Evolutionary conservation across 306 rosid genomes (phyloP), one percentile per base, ranked within the genome.

Genomic region (Vicia villosa): DNA sequence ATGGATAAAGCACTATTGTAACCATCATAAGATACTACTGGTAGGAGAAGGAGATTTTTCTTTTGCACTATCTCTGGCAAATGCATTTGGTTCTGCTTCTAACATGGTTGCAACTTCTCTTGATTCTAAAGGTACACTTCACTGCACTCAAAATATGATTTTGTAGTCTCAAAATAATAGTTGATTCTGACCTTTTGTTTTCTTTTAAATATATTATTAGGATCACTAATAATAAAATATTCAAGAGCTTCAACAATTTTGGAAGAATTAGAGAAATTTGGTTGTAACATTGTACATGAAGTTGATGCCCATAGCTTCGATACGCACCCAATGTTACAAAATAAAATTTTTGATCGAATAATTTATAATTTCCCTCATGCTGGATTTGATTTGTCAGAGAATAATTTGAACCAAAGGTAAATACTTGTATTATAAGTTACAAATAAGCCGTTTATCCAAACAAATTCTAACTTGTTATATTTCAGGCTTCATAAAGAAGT

Each of bases 21-120:
- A 69, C 58, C 28, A 32, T 8, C 81, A 79, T 2, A 74, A 38
- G 51, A 85, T 82, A 70, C 77, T 85, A 12, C 78, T 79, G 0
- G 84, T 85, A 10, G 84, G 86, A 16, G 86, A 85, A 34, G 89
- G 81, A 10, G 77, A 85, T 32, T 82, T 81, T 78, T 85, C 86
- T 19, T 76, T 81, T 28, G 68, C 86, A 6, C 76, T 60, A 9
- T 79, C 57, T 40, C 50, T 81, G 40, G 84, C 89, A 2, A 72
- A 3, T 19, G 54, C 70, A 5, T 84, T 81, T 55, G 79, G 66
- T 9, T 73, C 77, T n/a, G 82, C 84, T 3, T 2, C 26, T 0
- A 85, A 85, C 81, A 60, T 82, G 21, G 66, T 82, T 0, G 86
- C 86, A 0, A 73, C 89, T 5, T 65, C 89, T 6, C 82, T 66